Percentiles rank a stretch among this genome's conserved stretches.
phyloP scores from a whole-genome alignment of 2,329 filamentous ascomycete species.

The Colletotrichum sp. region DNA sequence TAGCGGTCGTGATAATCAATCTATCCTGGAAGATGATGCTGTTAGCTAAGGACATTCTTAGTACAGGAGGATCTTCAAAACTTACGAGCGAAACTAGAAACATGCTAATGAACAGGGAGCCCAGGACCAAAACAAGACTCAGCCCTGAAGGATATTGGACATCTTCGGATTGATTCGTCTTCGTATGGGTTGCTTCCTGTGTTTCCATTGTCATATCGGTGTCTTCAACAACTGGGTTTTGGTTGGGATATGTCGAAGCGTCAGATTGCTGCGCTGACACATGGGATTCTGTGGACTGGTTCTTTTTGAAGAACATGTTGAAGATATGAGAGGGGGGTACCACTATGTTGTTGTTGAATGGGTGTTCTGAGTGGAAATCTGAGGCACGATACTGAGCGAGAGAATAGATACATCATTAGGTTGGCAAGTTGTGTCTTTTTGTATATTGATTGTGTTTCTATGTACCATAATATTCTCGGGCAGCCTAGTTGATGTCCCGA shows the following conservation, averaged over 20 bases:
- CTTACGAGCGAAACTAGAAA: constrained; percentile 28
- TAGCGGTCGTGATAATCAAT: constrained; percentile 53
- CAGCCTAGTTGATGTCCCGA: neutral
- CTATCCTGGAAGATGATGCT: constrained; percentile 35
- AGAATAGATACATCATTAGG: neutral
- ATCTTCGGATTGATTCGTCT: neutral
- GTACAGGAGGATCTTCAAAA: rapidly evolving
- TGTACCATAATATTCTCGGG: neutral
- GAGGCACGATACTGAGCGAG: neutral
- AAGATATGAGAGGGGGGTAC: neutral
- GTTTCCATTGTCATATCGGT: neutral
- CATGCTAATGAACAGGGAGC: constrained; percentile 25
- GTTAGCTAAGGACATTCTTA: neutral
- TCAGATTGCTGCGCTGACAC: neutral
- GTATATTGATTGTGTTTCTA: neutral
- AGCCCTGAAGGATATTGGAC: neutral
- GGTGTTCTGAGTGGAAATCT: neutral
- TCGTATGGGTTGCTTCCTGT: rapidly evolving
- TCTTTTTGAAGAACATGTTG: neutral
- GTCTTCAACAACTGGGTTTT: neutral
- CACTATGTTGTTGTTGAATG: neutral
- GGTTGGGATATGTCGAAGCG: neutral
- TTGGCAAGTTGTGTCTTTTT: neutral
- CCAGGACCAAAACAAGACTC: constrained; percentile 22
- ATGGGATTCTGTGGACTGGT: neutral